phyloP scores from a whole-genome alignment of 805 yeast species.

The Wickerhamomyces strasburgensis region DNA sequence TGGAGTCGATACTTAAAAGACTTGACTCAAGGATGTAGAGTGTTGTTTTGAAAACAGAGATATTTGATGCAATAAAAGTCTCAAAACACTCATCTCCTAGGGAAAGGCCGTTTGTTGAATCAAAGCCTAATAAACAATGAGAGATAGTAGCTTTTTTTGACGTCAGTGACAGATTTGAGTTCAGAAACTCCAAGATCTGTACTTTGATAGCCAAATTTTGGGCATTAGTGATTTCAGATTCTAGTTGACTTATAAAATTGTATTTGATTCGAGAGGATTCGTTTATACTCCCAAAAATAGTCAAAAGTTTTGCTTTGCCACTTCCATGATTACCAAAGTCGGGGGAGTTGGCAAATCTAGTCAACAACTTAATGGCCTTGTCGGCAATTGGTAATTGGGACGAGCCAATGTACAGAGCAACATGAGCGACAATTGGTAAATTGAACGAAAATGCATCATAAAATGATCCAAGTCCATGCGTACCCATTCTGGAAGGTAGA shows the following conservation, averaged over 20 bases:
- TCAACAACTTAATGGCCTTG: constrained; percentile 48
- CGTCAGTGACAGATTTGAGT: constrained; percentile 39
- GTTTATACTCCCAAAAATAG: constrained; percentile 68
- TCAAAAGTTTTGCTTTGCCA: constrained; percentile 57
- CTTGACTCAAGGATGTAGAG: constrained; percentile 45
- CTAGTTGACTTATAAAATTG: constrained; percentile 67
- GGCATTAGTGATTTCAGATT: constrained; percentile 36
- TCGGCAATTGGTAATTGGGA: constrained; percentile 45
- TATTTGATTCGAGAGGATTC: constrained; percentile 72
- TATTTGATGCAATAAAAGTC: constrained; percentile 49
- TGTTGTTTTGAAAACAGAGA: constrained; percentile 53
- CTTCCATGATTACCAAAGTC: constrained; percentile 36
- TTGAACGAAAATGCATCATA: constrained; percentile 69
- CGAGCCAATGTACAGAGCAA: constrained; percentile 71
- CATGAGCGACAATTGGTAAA: constrained; percentile 65
- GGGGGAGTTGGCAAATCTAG: constrained; percentile 42
- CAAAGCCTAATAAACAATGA: constrained; percentile 78
- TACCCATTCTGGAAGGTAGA: constrained; percentile 37
- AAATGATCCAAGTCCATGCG: constrained; percentile 59
- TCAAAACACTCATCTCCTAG: constrained; percentile 39
- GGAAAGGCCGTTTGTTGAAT: constrained; percentile 43
- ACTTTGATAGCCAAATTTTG: constrained; percentile 46
- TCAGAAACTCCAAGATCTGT: constrained; percentile 54
- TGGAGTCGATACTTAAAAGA: constrained; percentile 35
- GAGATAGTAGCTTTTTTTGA: constrained; percentile 48